Conservation (phyloP, 139 green algal genomes). For the Coelastrella sp. region DNA sequence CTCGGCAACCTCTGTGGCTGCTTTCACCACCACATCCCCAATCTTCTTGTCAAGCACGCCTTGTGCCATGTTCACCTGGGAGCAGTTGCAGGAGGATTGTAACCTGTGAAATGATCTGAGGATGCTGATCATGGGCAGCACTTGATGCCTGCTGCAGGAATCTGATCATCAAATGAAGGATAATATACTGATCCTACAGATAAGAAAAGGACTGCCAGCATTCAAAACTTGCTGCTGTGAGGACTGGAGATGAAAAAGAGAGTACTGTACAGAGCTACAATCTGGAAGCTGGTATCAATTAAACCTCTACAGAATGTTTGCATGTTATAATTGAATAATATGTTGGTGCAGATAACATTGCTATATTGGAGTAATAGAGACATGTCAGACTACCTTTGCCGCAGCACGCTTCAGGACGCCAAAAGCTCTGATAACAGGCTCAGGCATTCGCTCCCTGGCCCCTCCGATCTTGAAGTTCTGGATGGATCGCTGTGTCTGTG, state of each 20-base stretch:
- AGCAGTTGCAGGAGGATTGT: background rate
- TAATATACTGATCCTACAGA: no score
- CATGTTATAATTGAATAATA: no score
- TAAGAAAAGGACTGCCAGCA: no score
- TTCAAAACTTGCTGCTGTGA: no score
- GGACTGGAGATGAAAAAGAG: no score
- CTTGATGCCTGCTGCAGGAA: background rate
- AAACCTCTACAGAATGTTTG: no score
- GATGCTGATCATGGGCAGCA: background rate
- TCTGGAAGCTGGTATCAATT: no score
- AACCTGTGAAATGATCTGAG: background rate
- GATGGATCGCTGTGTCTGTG: constrained; percentile 95
- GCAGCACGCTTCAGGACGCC: constrained; percentile 92
- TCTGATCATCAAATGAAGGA: no score
- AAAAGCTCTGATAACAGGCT: constrained; percentile 91
- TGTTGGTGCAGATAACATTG: no score
- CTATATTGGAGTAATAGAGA: no score
- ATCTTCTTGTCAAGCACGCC: constrained; percentile 73
- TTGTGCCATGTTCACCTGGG: constrained; percentile 80
- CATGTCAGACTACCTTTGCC: constrained; percentile 67
- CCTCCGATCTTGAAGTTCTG: constrained; percentile 99
- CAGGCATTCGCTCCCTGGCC: constrained; percentile 90
- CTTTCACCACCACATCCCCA: constrained; percentile 76
- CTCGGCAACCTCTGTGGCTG: constrained; percentile 83
- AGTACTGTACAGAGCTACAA: no score